Percentiles rank a stretch among this genome's conserved stretches.
Evolutionary conservation across 345 rosid genomes (phyloP).

Genomic region (Aethionema arabicum): DNA sequence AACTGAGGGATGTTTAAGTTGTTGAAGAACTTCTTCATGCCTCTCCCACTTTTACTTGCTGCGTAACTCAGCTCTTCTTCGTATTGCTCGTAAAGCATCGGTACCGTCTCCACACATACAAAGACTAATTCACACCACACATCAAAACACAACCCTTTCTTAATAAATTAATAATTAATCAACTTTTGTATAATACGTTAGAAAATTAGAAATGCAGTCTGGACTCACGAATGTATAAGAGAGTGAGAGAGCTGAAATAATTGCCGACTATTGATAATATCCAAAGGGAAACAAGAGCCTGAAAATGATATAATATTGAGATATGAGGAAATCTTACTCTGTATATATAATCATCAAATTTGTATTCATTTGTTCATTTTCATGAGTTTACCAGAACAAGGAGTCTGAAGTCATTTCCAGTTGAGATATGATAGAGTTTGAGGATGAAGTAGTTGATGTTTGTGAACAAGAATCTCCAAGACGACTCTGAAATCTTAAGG

Average conservation of each 20-base stretch:
- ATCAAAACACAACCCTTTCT: neutral
- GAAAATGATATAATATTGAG: constrained; percentile 4
- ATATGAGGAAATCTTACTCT: neutral
- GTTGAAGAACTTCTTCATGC: constrained; percentile 35
- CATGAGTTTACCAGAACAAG: constrained; percentile 41
- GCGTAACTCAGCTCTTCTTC: constrained; percentile 42
- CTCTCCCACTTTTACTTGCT: constrained; percentile 41
- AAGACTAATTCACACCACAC: constrained; percentile 34
- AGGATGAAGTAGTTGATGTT: constrained; percentile 37
- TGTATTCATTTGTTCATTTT: too few relatives aligned
- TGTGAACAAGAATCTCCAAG: constrained; percentile 30
- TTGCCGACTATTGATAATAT: constrained; percentile 46
- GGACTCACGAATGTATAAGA: constrained; percentile 49
- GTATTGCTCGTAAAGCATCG: constrained; percentile 43
- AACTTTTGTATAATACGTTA: neutral
- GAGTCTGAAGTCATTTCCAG: constrained; percentile 43
- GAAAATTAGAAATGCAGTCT: too few relatives aligned
- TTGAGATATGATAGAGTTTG: constrained; percentile 43
- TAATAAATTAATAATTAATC: neutral
- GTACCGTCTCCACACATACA: constrained; percentile 44
- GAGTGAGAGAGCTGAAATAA: constrained; percentile 44
- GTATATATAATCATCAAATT: too few relatives aligned
- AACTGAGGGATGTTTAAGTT: constrained; percentile 53
- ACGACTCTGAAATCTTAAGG: constrained; percentile 42
- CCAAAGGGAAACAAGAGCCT: constrained; percentile 48